Evolutionary conservation across 1,284 basidiomycete species (phyloP), one percentile per base, ranked within the genome.

Genomic region (Phenoliferia sp.): DNA sequence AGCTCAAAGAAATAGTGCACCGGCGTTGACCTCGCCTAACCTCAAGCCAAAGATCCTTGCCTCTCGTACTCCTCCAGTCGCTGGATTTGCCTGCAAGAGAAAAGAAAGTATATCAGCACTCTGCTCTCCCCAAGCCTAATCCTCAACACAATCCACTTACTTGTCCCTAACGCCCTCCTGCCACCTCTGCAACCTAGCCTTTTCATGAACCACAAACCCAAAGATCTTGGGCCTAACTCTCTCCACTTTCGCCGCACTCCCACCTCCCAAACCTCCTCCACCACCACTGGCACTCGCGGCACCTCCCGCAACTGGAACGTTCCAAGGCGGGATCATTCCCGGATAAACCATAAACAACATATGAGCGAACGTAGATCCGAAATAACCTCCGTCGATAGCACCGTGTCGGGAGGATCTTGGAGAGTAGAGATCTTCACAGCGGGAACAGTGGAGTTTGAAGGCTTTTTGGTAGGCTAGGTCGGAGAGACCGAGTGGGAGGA

Each of bases 341-440:
- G 94, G 93, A 78, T 96, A 95, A 54, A 94, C 92, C 82, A 97
- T 90, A 82, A 94, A 94, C 57, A 97, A 83, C 74, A 97, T 88
- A 79, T 96, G 94, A 0, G 93, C 92, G 82, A 97, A 97, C 16
- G 75, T 95, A 0, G 92, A 94, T 67, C 94, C 94, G 76, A 97
- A 97, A 81, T 94, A 97, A 2, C 94, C 94, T 34, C 94, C 94
- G 79, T 97, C 94, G 77, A 96, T 96, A 36, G 89, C 89, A 57
- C 94, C 93, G 79, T 97, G 94, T 48, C 94, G 85, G 15, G 92
- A 93, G 3, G 89, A 92, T 79, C 97, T 97, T 56, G 94, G 94
- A 0, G 90, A 92, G 80, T 97, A 96, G 71, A 97, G 88, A 79
- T 97, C 94, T 81, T 97, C 94, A 80, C 94, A 97, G 48, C 93